Evolutionary conservation across 2,329 filamentous ascomycete genomes (phyloP), one percentile per base, ranked within the genome.

Genomic region (Moelleriella libera): DNA sequence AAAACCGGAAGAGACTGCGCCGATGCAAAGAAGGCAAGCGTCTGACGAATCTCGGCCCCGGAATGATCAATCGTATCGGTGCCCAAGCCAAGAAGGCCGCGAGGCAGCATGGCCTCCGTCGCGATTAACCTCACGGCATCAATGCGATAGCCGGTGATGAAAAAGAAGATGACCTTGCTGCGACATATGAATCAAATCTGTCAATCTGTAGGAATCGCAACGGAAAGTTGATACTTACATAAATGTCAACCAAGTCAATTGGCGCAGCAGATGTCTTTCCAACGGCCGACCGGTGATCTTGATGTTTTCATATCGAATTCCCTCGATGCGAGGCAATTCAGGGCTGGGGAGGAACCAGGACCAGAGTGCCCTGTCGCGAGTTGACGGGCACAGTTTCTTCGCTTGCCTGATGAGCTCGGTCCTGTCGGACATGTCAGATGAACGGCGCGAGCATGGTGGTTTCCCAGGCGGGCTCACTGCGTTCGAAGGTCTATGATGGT

Each of bases 401-500:
- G 76, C 74, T 57, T 83, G 81, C 58, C 80, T 77, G 52, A 78
- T 69, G 57, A 87, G 83, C 63, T 90, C 86, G 28, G 85, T 87
- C 54, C 82, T 85, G 43, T 12, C 21, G 21, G 21, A 21, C 21
- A 21, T 21, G 42, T 5, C 7, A n/a, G 21, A 42, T 12, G 21
- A 21, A 42, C 9, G 9, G 12, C 34, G 4, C 34, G 12, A 39
- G 34, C 12, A 39, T 39, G 34, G 2, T 3, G 12, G 4, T 9
- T 39, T 39, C 34, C 8, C 9, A 8, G 42, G 10, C 28, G 42
- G n/a, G 47, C 63, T 50, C 71, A 86, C 79, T 82, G 79, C 51
- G 87, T 86, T 48, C 88, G 77, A 9, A 94, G 68, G 66, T 94
- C 88, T 50, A 94, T 75, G 41, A 94, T 76, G 2, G 80, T 86